A percentile compares a stretch with the other conserved stretches of the same genome.
Conservation (phyloP, 2,329 filamentous ascomycete genomes). For the Aspergillus tanneri region DNA sequence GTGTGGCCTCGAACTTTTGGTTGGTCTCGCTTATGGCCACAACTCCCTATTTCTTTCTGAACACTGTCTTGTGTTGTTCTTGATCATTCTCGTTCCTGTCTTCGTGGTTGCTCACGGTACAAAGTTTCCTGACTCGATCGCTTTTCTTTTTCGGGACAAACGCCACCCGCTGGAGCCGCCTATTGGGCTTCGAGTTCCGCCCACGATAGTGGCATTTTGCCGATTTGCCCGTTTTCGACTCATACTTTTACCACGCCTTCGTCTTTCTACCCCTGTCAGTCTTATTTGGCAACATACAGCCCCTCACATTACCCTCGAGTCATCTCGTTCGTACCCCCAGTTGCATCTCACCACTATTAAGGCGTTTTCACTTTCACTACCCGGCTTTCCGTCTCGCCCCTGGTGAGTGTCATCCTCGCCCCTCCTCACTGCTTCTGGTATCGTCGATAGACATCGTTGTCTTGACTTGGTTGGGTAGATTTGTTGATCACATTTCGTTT, state of each 20-base stretch:
- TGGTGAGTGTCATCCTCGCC: neutral
- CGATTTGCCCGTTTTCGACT: slow-evolving; percentile 21
- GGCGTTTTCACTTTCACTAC: neutral
- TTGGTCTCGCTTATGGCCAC: slow-evolving; percentile 25
- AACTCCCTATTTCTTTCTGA: slow-evolving; percentile 11
- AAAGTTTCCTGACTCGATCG: slow-evolving; percentile 16
- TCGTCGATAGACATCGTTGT: neutral
- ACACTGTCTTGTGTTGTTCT: slow-evolving; percentile 1
- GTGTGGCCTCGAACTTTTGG: no score
- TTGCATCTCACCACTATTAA: slow-evolving; percentile 3
- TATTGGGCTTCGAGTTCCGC: slow-evolving; percentile 20
- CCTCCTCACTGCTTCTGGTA: neutral
- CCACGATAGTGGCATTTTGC: slow-evolving; percentile 22
- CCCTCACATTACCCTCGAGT: slow-evolving; percentile 13
- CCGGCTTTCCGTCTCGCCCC: neutral
- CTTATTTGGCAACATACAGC: slow-evolving; percentile 7
- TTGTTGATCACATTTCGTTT: neutral
- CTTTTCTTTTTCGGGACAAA: slow-evolving; percentile 18
- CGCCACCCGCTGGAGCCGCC: slow-evolving; percentile 9
- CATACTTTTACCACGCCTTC: slow-evolving; percentile 13
- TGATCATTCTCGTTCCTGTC: neutral
- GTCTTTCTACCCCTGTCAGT: slow-evolving; percentile 3
- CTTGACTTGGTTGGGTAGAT: neutral
- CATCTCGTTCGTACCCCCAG: neutral
- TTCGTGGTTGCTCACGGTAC: slow-evolving; percentile 16